Base-by-base conservation (phyloP, 805 yeast genomes). In the Geotrichum ghanense region DNA sequence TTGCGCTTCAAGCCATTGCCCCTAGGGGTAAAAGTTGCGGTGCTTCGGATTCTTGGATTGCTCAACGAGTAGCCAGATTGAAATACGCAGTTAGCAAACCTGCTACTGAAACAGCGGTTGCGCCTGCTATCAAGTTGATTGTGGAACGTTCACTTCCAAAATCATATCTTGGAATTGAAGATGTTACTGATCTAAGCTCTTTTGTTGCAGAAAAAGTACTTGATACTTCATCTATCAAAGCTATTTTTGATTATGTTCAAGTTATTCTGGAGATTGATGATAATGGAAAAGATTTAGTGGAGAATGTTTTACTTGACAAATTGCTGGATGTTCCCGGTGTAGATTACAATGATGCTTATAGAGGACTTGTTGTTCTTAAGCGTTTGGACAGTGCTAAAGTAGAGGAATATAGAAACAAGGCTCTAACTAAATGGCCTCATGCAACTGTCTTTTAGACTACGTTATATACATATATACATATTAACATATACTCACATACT, bases 1-100 rank as follows among this genome's bases (percentile, higher is more conserved):
- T 76, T 52, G 78, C 79, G 4, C 60, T 71, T 43, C 79, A 72
- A 55, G 70, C 76, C 1, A 56, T 74, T 47, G 69, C 68, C 48
- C 71, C 64, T 54, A 71, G 75, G 59, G 66, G 64, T 51, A 63
- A 62, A 43, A 56, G 66, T 22, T 67, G 65, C 31, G 71, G 68
- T 3, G 60, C 61, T 4, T 24, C 54, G 4, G 48, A 44, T 2
- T 51, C 56, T 23, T 53, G 57, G 56, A 25, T 63, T 19, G 53
- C 53, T 2, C 46, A 63, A 4, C 61, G 60, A 49, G 69, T 69
- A 2, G 56, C 63, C 16, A 56, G 62, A 44, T 62, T 71, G 42
- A 55, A 64, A 21, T 49, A 60, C 24, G 53, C 64, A 1, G 52
- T 69, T 25, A 31, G 37, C 37, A 31, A 31, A n/a, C 12, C 37